Evolutionary conservation across 805 yeast species (phyloP), one percentile per base, ranked within the genome.

Genomic region (Candida vaughaniae): DNA sequence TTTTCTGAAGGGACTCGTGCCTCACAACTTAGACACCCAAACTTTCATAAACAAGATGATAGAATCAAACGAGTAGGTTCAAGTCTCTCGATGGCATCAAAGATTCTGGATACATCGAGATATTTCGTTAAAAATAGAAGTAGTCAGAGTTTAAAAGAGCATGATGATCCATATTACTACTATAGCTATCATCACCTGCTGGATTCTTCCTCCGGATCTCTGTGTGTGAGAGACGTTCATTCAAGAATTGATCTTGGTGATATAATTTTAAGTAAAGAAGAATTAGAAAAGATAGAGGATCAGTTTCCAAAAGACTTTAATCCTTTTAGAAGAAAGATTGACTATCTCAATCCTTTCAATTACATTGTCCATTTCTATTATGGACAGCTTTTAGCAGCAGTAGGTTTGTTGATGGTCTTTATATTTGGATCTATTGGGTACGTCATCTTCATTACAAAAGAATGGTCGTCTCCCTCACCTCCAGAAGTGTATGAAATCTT

Each of bases 401-500:
- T 35, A 17, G 38, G 32, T 5, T 15, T 48, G 12, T 25, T 48
- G 10, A 18, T 31, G 7, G 28, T 46, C 2, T 18, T 48, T 2
- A 33, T 48, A 3, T 41, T 39, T 16, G 52, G 52, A 2, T 35
- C 50, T 1, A 11, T 48, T 20, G 52, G 48, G 5, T 48, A 36
- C 26, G 25, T 41, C 10, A 29, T 46, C 2, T 18, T 28, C n/a
- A 39, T 38, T n/a, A 48, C 36, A 2, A 33, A 28, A 14, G 10
- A 22, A 6, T 25, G 12, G 4, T 41, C 35, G 20, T 15, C 16
- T 5, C 41, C 42, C 2, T 22, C 33, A 12, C 42, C 45, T 3
- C 48, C 51, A 4, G 45, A 42, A 32, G 43, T 45, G 2, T 36
- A 42, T 31, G 75, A 68, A 33, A 42, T 64, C 5, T 60, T 82